Conservation (phyloP, 2,329 filamentous ascomycete genomes). For the Botryotinia convoluta region DNA sequence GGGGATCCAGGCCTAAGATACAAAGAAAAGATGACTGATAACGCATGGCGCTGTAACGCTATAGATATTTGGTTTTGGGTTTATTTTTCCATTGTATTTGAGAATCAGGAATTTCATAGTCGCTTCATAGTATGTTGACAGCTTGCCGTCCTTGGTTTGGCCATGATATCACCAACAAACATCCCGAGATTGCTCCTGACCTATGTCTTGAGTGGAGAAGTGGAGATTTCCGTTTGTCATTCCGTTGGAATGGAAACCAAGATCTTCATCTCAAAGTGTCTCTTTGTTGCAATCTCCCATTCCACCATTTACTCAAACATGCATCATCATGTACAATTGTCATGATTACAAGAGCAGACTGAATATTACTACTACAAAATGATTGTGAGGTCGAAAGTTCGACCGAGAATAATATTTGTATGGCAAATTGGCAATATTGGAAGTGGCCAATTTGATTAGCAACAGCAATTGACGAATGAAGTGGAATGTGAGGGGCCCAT, state of each 20-base stretch:
- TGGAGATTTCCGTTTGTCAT: conserved; percentile 13
- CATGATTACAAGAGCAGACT: background rate
- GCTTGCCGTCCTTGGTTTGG: background rate
- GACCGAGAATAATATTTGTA: background rate
- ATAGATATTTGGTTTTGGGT: background rate
- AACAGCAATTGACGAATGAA: background rate
- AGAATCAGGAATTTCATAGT: background rate
- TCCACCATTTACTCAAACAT: background rate
- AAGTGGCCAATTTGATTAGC: background rate
- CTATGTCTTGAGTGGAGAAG: background rate
- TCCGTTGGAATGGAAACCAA: background rate
- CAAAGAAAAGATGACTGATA: background rate
- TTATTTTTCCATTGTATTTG: background rate
- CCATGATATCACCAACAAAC: background rate
- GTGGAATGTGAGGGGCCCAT: background rate
- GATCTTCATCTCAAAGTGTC: conserved; percentile 1
- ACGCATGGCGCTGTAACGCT: background rate
- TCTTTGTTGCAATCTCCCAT: background rate
- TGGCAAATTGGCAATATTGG: background rate
- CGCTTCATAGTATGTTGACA: background rate
- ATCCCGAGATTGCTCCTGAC: conserved; percentile 12
- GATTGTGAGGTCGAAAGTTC: background rate
- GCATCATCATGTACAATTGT: background rate
- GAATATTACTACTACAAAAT: background rate
- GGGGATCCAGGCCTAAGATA: background rate